Evolutionary conservation across 225 moss, liverwort and hornwort species (phyloP).

Genomic region (Physcomitrium patens): DNA sequence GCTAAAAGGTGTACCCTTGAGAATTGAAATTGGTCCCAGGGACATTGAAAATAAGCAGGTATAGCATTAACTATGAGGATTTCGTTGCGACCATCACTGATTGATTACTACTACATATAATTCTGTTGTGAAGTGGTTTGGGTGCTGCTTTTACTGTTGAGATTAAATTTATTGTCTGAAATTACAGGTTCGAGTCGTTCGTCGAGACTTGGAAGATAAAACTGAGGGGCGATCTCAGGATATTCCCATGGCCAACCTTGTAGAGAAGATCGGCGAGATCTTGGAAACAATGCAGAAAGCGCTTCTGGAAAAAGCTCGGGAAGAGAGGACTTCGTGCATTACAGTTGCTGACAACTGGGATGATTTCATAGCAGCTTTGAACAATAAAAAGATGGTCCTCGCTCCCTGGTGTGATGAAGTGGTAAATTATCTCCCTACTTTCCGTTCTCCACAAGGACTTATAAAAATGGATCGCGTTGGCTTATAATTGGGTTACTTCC

Average conservation of each 20-base stretch:
- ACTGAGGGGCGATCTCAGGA: conserved; percentile 49
- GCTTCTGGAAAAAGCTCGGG: conserved; percentile 71
- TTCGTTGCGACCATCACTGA: conserved; percentile 1
- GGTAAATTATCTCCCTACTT: conserved; percentile 41
- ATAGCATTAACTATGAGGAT: not conserved
- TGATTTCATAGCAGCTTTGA: conserved; percentile 75
- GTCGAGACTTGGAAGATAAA: conserved; percentile 60
- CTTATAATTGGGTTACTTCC: not conserved
- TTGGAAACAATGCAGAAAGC: conserved; percentile 61
- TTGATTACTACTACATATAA: not conserved
- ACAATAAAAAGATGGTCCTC: conserved; percentile 87
- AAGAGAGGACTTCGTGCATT: conserved; percentile 59
- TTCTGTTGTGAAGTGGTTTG: not conserved
- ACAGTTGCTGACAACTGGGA: conserved; percentile 67
- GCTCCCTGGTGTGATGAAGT: conserved; percentile 97
- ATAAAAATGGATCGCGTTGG: not conserved
- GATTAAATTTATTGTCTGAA: not conserved
- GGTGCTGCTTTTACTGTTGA: not conserved
- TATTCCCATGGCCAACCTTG: conserved; percentile 41
- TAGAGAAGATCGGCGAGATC: conserved; percentile 46
- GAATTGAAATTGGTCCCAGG: conserved; percentile 84
- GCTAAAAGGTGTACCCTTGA: conserved; percentile 86
- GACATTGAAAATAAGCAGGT: conserved; percentile 87
- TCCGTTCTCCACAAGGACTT: not conserved
- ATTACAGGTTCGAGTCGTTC: conserved; percentile 56